Base-by-base conservation (phyloP, 106 monocot genomes). In the Allium sativum region DNA sequence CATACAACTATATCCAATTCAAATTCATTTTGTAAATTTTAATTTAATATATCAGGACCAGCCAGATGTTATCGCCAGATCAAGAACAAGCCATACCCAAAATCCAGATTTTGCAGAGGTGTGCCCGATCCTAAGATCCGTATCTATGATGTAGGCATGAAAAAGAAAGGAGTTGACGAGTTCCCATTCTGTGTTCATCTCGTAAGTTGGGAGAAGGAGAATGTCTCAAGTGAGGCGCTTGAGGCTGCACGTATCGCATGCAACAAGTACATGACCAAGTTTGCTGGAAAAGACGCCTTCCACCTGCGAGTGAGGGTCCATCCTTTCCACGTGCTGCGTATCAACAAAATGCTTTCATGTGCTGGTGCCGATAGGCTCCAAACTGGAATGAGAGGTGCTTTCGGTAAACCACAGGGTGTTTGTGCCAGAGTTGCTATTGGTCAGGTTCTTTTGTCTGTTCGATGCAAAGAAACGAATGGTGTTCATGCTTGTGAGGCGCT, bases 331-430 rank as follows among this genome's bases (percentile, higher is more conserved):
- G 90, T 90, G 10, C 72, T 90, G 12, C 73, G 90, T 7, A 90
- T 90, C 72, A 90, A 90, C 77, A 90, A 90, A 68, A 90, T 90
- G 90, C 82, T 90, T 77, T 90, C 90, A 21, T 90, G 90, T 71
- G 90, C 90, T 62, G 90, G 90, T 64, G 90, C 90, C 64, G 90
- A 90, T 90, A 76, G 90, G 85, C 90, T 90, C 46, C 90, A 90
- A 64, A 90, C 90, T 68, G 90, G 90, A 12, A 90, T 90, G 90
- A 74, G 90, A 58, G 85, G 85, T 70, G 90, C 90, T 1, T 90
- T 90, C 68, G 90, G 90, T 3, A 90, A 90, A 80, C 85, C 90
- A 17, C 79, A 75, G 41, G 90, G 90, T 19, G 80, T 80, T 0
- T 90, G 90, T 68, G 90, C 90, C 3, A 65, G 90, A 10, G 90